A percentile compares a stretch with the other conserved stretches of the same genome.
phyloP scores from a whole-genome alignment of 1,284 basidiomycete species.

The Cutaneotrichosporon dermatis region DNA sequence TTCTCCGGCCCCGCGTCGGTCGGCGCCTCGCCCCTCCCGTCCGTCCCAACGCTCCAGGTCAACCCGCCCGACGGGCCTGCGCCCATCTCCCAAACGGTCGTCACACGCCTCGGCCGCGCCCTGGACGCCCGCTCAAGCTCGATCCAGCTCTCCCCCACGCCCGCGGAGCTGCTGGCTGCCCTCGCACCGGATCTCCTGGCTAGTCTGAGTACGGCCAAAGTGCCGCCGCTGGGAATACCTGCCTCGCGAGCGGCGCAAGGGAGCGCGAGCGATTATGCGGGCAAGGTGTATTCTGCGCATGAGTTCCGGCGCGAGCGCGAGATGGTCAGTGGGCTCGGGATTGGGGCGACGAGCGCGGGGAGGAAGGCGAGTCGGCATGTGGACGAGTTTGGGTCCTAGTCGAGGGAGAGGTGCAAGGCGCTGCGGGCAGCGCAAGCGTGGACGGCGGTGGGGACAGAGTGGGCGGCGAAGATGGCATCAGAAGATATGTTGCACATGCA shows the following conservation, averaged over 20 bases:
- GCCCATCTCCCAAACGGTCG: neutral
- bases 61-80: neutral
- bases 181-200: conserved; percentile 16
- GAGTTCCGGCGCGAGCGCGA: conserved; percentile 22
- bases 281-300: conserved; percentile 25
- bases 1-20: neutral
- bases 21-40: neutral
- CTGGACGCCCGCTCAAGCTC: conserved; percentile 6
- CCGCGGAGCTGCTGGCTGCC: conserved; percentile 9
- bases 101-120: conserved; percentile 2
- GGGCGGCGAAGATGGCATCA: too few species aligned
- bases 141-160: neutral
- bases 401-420: neutral
- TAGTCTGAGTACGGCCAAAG: conserved; percentile 6
- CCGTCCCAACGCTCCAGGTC: neutral
- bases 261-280: conserved; percentile 17
- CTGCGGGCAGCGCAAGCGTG: too few species aligned
- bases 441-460: too few species aligned
- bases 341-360: conserved; percentile 15
- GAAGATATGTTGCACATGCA: too few species aligned
- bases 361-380: conserved; percentile 21
- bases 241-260: conserved; percentile 4
- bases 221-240: conserved; percentile 18
- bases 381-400: conserved; percentile 16
- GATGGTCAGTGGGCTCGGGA: conserved; percentile 14